A percentile compares a stretch with the other conserved stretches of the same genome.
phyloP scores from a whole-genome alignment of 345 rosid genomes.

The Hibiscus syriacus region DNA sequence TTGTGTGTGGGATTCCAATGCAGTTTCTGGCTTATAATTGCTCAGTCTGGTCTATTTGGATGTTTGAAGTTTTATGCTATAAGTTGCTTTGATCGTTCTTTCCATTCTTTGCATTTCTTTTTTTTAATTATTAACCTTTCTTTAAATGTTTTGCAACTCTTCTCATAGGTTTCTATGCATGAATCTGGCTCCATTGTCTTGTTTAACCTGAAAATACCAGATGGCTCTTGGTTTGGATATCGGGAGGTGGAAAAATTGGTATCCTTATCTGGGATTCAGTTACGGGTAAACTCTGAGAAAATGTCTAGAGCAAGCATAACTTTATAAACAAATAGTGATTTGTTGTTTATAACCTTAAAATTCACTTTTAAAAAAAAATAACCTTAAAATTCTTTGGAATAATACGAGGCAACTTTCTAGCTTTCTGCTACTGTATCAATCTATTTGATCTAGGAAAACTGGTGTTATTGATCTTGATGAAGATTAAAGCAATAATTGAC shows the following conservation, averaged over 20 bases:
- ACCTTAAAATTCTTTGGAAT: neutral
- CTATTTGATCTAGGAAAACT: neutral
- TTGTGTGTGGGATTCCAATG: neutral
- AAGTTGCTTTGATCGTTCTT: neutral
- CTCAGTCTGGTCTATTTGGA: neutral
- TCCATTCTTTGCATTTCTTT: neutral
- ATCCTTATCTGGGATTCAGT: slow-evolving; percentile 81
- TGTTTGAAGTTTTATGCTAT: neutral
- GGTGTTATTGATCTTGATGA: neutral
- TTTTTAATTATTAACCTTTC: neutral
- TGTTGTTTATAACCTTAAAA: neutral
- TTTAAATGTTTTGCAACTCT: neutral
- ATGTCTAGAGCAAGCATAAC: neutral
- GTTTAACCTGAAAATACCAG: slow-evolving; percentile 83
- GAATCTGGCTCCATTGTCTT: slow-evolving; percentile 60
- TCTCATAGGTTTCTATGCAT: slow-evolving; percentile 16
- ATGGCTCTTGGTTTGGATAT: slow-evolving; percentile 93
- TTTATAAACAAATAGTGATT: neutral
- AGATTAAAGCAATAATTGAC: neutral
- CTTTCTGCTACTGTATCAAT: neutral
- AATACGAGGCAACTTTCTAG: neutral
- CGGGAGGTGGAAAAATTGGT: slow-evolving; percentile 94
- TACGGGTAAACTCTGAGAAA: slow-evolving; percentile 62
- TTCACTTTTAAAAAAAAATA: too few species aligned
- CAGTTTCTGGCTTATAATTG: neutral